A percentile compares a stretch with the other conserved stretches of the same genome.
Evolutionary conservation across 306 rosid genomes (phyloP).

Genomic region (Citrullus amarus): DNA sequence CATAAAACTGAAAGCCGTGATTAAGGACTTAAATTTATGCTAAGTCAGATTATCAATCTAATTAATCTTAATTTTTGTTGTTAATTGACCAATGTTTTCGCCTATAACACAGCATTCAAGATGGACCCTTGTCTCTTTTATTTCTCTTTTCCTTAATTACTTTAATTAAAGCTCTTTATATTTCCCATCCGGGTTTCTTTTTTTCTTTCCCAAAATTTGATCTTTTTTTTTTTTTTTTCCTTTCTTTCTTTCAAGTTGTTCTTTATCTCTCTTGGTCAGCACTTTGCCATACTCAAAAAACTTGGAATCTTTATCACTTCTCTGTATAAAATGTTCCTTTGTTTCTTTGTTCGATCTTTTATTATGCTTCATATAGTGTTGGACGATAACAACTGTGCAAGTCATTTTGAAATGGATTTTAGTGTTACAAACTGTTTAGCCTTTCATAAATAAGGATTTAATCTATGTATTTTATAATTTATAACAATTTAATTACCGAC

Average conservation of each 20-base stretch:
- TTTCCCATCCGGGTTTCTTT: neutral
- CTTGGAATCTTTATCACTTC: neutral
- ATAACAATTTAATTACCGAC: too few relatives aligned
- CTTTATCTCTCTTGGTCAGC: neutral
- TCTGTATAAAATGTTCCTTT: neutral
- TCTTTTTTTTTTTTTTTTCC: neutral
- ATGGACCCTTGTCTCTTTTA: conserved; percentile 1
- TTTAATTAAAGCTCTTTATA: neutral
- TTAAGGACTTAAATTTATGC: neutral
- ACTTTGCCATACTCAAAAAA: neutral
- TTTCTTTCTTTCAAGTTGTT: neutral
- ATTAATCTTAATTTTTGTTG: neutral
- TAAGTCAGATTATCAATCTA: neutral
- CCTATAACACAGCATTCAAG: neutral
- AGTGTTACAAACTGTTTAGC: too few relatives aligned
- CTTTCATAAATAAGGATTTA: too few relatives aligned
- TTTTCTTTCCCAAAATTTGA: neutral
- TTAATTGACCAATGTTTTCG: neutral
- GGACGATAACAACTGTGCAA: too few relatives aligned
- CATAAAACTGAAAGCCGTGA: neutral
- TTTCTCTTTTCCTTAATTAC: neutral
- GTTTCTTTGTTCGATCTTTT: neutral
- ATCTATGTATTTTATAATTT: too few relatives aligned
- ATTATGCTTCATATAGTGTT: neutral
- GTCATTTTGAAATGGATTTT: neutral